Base-by-base conservation (phyloP, 148 eudicot species). In the Amaranthus cruentus region DNA sequence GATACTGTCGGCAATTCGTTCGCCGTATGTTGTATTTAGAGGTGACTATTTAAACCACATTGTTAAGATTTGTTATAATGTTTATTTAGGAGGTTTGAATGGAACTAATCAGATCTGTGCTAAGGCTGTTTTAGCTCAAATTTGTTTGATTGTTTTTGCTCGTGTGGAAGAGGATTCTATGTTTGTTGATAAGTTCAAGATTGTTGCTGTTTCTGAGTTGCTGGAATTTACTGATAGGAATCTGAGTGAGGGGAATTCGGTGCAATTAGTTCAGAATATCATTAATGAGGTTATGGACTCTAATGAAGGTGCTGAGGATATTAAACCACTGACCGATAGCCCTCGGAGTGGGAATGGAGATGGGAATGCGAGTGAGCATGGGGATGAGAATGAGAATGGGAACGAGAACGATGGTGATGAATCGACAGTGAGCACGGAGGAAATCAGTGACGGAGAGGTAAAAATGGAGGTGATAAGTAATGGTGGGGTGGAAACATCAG, bases 61-160 rank as follows among this genome's bases (percentile, higher is more conserved):
- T 77, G 96, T 92, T 0, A 82, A 88, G 78, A 87, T 89, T 47
- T 95, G 99, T 76, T 95, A 95, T 63, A 92, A 95, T 78, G 84
- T 95, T 4, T 95, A 95, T 78, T 72, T 95, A 1, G 93, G 97
- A 4, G 99, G 94, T 4, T 68, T 73, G 55, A 90, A 72, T 83
- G 96, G 97, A 57, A 88, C 99, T n/a, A 88, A 90, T 81, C 99
- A 90, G 87, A 90, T 95, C 80, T 95, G 99, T 71, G 99, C 97
- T 0, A 95, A 92, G 81, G 81, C 96, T 2, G 96, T 95, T 63
- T 81, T 95, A 13, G 99, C 99, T 10, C 99, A 95, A 84, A 90
- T 92, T 75, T 86, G 90, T 85, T 47, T 89, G 48, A 88, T 95
- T 73, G 85, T 92, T 42, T 95, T 92, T 48, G 49, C 92, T 6